Evolutionary conservation across 78 protist genomes (phyloP).

Genomic region (Dictyostelium firmibasis): DNA sequence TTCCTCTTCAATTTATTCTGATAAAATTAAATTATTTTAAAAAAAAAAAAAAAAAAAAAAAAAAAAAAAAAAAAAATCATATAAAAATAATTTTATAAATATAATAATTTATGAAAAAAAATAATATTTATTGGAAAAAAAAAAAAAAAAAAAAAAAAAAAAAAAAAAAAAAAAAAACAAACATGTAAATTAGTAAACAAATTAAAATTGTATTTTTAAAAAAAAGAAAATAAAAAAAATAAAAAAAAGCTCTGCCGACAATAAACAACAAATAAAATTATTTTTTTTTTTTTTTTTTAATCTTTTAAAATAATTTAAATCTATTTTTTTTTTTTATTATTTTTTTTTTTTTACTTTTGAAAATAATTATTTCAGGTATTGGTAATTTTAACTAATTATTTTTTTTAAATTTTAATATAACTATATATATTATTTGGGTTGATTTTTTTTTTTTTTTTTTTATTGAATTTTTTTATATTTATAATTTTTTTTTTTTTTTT

Average conservation of each 20-base stretch:
- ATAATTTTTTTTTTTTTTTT: no score
- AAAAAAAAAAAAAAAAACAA: no score
- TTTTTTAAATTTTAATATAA: no score
- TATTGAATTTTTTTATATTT: no score
- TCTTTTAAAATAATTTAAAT: neutral
- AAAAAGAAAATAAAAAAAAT: no score
- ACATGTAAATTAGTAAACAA: neutral
- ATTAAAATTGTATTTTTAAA: neutral
- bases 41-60: neutral
- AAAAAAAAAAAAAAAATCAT: neutral
- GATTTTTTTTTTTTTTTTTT: no score
- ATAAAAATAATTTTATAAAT: neutral
- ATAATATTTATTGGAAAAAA: neutral
- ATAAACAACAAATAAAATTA: neutral
- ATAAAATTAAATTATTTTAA: constrained; percentile 10
- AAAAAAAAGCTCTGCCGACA: neutral
- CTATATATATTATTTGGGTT: no score
- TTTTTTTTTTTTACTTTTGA: no score
- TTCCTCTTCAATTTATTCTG: neutral
- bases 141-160: neutral
- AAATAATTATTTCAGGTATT: neutral
- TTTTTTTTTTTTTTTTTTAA: no score
- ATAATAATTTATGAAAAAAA: neutral
- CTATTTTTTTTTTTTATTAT: no score
- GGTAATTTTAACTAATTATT: neutral